Percentiles rank a stretch among this genome's conserved stretches.
phyloP scores from a whole-genome alignment of 78 protist genomes.

The slime mould (Dictyostelium discoideum) region DNA sequence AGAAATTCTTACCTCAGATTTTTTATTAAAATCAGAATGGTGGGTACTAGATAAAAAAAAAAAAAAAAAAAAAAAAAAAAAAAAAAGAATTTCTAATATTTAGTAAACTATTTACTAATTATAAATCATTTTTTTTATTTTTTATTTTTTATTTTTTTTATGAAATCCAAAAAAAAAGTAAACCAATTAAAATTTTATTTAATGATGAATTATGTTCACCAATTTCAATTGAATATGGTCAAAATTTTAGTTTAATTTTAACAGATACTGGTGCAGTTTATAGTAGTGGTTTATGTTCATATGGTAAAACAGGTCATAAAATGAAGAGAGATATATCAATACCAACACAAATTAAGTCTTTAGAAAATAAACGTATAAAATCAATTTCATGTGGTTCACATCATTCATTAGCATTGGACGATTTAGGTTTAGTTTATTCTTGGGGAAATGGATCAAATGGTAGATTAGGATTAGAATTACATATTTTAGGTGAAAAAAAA shows the following conservation, averaged over 20 bases:
- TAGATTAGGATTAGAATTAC: slow-evolving; percentile 22
- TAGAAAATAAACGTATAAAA: slow-evolving; percentile 25
- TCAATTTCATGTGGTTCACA: slow-evolving; percentile 53
- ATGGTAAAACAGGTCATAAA: slow-evolving; percentile 38
- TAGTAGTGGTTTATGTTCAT: neutral
- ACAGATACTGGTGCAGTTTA: slow-evolving; percentile 63
- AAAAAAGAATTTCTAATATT: no score
- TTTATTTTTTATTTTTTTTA: no score
- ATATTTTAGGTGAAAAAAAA: neutral
- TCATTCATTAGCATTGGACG: slow-evolving; percentile 50
- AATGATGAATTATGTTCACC: slow-evolving; percentile 14
- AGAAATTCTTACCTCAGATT: neutral
- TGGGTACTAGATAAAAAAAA: neutral
- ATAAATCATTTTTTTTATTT: no score
- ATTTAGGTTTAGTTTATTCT: neutral
- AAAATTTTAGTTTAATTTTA: slow-evolving; percentile 25
- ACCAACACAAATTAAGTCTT: slow-evolving; percentile 10
- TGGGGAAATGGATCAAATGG: slow-evolving; percentile 49
- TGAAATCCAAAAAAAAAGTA: no score
- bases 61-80: no score
- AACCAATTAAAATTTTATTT: neutral
- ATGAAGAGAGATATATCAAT: slow-evolving; percentile 17
- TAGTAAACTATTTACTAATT: no score
- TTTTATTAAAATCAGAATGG: neutral
- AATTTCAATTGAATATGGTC: slow-evolving; percentile 27